Evolutionary conservation across 352 stramenopile genomes (phyloP).

Genomic region (Phytopythium kandeliae): DNA sequence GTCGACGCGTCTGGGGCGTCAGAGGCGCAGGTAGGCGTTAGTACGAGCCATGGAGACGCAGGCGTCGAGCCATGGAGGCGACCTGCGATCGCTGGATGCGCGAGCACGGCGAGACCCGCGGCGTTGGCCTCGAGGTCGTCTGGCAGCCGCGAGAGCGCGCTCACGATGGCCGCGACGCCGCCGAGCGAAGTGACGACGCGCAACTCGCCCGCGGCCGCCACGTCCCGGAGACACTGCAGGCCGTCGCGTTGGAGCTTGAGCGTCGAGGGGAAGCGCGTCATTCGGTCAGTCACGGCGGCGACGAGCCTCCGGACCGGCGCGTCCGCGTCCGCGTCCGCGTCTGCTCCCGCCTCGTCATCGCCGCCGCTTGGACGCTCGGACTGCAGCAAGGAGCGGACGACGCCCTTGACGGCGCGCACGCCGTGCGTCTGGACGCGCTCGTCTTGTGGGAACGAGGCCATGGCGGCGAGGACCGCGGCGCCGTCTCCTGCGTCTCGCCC

Average conservation of each 20-base stretch:
- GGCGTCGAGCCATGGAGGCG: neutral
- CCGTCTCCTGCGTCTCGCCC: constrained; percentile 38
- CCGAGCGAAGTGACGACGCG: constrained; percentile 30
- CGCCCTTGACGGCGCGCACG: constrained; percentile 35
- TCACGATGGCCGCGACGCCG: constrained; percentile 35
- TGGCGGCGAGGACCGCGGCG: constrained; percentile 30
- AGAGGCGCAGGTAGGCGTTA: neutral
- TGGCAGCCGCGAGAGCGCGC: constrained; percentile 39
- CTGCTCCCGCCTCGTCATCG: neutral
- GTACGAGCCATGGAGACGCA: neutral
- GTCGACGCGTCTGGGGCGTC: constrained; percentile 25
- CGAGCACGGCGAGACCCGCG: constrained; percentile 43
- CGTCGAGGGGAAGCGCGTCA: constrained; percentile 29
- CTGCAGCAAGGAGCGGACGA: constrained; percentile 15
- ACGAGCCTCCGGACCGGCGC: constrained; percentile 9
- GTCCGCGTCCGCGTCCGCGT: neutral
- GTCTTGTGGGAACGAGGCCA: constrained; percentile 41
- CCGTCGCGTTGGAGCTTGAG: constrained; percentile 42
- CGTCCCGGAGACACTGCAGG: constrained; percentile 25
- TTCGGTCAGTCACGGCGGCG: constrained; percentile 31
- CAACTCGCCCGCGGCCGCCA: constrained; percentile 26
- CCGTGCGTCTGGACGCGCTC: constrained; percentile 38
- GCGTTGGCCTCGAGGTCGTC: constrained; percentile 47
- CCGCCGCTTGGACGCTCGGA: neutral
- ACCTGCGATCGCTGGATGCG: constrained; percentile 47